These are phyloP conservation scores for Truncatella angustata DNA, from an alignment of 2,329 filamentous ascomycete genomes.

Conservation along the genomic window DNA sequence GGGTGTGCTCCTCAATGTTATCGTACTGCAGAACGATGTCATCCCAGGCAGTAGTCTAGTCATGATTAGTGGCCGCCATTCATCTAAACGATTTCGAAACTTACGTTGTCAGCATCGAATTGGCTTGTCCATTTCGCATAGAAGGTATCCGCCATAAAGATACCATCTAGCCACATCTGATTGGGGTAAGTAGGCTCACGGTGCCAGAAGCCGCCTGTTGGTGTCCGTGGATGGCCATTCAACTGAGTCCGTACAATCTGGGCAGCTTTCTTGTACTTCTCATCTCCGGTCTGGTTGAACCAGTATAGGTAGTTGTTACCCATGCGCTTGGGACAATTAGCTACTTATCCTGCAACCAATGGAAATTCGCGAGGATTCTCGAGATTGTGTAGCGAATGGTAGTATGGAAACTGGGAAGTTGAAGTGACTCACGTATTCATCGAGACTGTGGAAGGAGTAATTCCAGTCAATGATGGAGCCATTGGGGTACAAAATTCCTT, in stretches of 20 bases:
- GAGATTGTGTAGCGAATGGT: too few relatives aligned
- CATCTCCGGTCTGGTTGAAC: constrained; percentile 42
- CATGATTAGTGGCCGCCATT: neutral
- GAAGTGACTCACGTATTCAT: constrained; percentile 36
- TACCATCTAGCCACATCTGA: constrained; percentile 58
- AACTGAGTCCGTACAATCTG: constrained; percentile 44
- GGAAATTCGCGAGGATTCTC: too few relatives aligned
- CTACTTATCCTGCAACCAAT: too few relatives aligned
- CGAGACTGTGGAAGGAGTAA: constrained; percentile 45
- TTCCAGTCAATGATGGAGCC: constrained; percentile 48
- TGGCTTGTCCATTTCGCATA: constrained; percentile 38
- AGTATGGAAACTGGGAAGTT: neutral
- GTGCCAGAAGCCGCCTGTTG: constrained; percentile 55
- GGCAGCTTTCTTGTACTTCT: constrained; percentile 48
- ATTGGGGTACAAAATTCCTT: constrained; percentile 42
- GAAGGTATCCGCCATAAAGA: constrained; percentile 48
- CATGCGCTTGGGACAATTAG: constrained; percentile 31
- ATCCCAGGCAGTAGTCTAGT: constrained; percentile 36
- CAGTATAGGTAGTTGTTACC: constrained; percentile 51
- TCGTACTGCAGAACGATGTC: constrained; percentile 42
- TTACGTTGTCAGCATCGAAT: constrained; percentile 34
- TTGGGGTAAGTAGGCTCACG: constrained; percentile 35
- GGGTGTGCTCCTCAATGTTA: constrained; percentile 39
- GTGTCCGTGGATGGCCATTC: constrained; percentile 46
- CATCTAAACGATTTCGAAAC: neutral